phyloP scores from a whole-genome alignment of 2,329 filamentous ascomycete species.

The Xylariaceae sp. region DNA sequence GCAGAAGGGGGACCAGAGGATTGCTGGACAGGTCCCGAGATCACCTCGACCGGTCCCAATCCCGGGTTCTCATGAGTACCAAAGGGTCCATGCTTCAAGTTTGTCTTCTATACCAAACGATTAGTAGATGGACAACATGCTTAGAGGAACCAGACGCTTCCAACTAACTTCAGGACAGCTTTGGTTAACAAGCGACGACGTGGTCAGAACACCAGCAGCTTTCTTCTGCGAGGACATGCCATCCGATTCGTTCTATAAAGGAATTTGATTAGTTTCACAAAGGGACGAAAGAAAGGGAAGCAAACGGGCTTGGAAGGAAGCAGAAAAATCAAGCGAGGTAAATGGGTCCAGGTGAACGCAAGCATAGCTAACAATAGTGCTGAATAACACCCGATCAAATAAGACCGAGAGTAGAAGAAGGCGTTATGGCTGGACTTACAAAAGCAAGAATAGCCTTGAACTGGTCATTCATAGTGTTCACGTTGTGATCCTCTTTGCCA shows the following conservation, averaged over 20 bases:
- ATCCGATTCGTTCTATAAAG: slow-evolving; percentile 24
- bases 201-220: slow-evolving; percentile 43
- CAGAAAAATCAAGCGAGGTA: background rate
- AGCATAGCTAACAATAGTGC: background rate
- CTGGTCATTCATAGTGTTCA: slow-evolving; percentile 31
- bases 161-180: slow-evolving; percentile 46
- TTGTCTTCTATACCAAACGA: slow-evolving; percentile 13
- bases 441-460: slow-evolving; percentile 27
- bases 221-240: slow-evolving; percentile 35
- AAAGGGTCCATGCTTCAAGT: slow-evolving; percentile 38
- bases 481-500: slow-evolving; percentile 35
- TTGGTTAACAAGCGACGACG: slow-evolving; percentile 53
- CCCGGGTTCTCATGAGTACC: slow-evolving; percentile 33
- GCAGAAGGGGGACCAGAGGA: slow-evolving; percentile 56
- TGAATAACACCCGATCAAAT: background rate
- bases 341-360: background rate
- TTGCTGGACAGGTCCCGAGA: slow-evolving; percentile 66
- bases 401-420: background rate
- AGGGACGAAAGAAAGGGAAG: background rate
- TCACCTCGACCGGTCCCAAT: slow-evolving; percentile 63
- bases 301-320: background rate
- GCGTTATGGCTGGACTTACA: slow-evolving; percentile 29
- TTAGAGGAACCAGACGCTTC: background rate
- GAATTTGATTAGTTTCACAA: slow-evolving; percentile 1
- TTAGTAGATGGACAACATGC: background rate